Evolutionary conservation across 1,284 basidiomycete genomes (phyloP).

Genomic region (Paramarasmius palmivorus): DNA sequence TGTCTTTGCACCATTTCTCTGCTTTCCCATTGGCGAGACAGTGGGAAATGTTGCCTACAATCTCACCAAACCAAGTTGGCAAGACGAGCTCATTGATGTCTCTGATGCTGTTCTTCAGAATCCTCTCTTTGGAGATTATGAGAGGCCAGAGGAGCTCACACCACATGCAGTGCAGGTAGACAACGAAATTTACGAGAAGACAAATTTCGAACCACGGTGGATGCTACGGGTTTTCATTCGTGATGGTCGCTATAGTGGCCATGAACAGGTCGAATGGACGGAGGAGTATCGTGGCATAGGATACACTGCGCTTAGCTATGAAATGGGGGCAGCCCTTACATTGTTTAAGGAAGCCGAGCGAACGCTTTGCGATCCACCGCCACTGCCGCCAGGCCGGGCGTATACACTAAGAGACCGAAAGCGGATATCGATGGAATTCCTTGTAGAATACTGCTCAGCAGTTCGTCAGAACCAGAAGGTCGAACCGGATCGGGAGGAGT

Average conservation of each 20-base stretch:
- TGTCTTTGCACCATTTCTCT: too few species aligned
- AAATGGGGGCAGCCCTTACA: background rate
- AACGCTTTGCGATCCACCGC: background rate
- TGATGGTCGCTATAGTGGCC: background rate
- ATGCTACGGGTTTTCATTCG: background rate
- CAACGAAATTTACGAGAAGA: background rate
- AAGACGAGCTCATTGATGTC: too few species aligned
- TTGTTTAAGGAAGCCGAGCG: background rate
- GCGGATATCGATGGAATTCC: background rate
- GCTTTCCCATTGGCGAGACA: too few species aligned
- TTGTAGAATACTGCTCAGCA: conserved; percentile 2
- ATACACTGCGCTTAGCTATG: conserved; percentile 1
- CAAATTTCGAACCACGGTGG: background rate
- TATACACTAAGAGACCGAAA: background rate
- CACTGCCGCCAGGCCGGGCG: background rate
- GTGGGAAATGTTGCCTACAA: too few species aligned
- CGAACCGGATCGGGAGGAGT: conserved; percentile 14
- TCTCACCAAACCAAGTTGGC: too few species aligned
- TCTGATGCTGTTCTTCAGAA: too few species aligned
- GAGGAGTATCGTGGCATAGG: background rate
- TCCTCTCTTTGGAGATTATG: too few species aligned
- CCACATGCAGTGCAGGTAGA: too few species aligned
- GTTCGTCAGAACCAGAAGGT: too few species aligned
- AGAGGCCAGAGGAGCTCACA: too few species aligned
- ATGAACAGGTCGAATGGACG: background rate